Evolutionary conservation across 108 stramenopile species (phyloP), one percentile per base, ranked within the genome.

Genomic region (Asterionellopsis glacialis): DNA sequence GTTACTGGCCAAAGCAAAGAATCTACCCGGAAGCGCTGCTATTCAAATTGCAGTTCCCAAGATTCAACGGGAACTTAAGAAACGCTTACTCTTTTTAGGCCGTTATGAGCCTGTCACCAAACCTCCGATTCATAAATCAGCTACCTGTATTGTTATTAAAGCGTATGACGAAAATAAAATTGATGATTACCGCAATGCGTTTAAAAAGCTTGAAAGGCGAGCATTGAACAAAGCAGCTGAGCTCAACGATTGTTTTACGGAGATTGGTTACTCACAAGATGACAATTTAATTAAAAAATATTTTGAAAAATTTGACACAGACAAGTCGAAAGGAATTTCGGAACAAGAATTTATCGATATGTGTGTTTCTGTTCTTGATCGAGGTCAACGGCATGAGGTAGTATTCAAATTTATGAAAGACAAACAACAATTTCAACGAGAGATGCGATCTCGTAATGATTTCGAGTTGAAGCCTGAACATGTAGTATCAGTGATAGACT

Each of bases 31-130:
- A 24, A 41, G 44, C 19, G 1, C 5, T 3, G 59, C 59, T 1
- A 45, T 60, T n/a, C n/a, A 60, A 24, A 22, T 40, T n/a, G 59
- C 59, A 45, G 22, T 25, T 4, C 15, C 15, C 1, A 26, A 26
- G 1, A 45, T 60, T 21, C 43, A 47, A 24, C 7, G 10, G 21
- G 59, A 44, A 11, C 14, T 60, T 2, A 22, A 60, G 10, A 11
- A 19, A 11, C 43, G 43, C 5, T 47, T 60, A 44, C 44, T 60
- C 11, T 45, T 60, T 45, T 60, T 42, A 23, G 45, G 59, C 1
- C 15, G 59, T 1, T 60, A 45, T 45, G 43, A 45, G 21, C 52
- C 12, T 24, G 24, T 53, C 9, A 53, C 14, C 19, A 19, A 15
- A 3, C 23, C 12, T 53, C 52, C 52, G 4, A 53, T 53, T 53